These are phyloP conservation scores for Thamnidium elegans DNA, from an alignment of 192 early-diverging fungal genomes.

Conservation along the genomic window DNA sequence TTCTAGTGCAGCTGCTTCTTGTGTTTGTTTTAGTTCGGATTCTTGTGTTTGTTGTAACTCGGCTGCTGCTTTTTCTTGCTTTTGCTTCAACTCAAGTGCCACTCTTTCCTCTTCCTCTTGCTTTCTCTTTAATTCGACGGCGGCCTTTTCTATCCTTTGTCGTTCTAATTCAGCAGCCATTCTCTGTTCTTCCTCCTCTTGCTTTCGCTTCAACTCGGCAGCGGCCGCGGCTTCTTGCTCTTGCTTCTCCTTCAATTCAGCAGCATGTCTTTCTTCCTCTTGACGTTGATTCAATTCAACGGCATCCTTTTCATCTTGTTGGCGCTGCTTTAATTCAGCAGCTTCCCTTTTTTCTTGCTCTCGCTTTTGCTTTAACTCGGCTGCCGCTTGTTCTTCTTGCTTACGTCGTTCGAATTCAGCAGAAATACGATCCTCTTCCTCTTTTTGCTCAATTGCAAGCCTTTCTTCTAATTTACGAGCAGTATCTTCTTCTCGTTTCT, in stretches of 20 bases:
- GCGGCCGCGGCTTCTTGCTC: background rate
- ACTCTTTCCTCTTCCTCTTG: background rate
- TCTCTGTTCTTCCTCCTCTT: background rate
- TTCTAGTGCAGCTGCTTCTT: too few species aligned
- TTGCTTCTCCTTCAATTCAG: background rate
- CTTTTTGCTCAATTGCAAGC: background rate
- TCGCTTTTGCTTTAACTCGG: background rate
- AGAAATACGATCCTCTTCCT: background rate
- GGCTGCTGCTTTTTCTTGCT: background rate
- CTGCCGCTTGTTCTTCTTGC: background rate
- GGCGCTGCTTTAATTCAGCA: background rate
- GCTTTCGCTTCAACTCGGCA: background rate
- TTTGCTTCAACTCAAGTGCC: background rate
- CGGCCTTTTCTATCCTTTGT: slow-evolving; percentile 47
- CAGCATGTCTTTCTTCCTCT: background rate
- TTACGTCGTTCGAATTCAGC: background rate
- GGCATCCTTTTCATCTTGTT: background rate
- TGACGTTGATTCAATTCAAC: background rate
- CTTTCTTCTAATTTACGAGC: background rate
- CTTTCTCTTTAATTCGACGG: slow-evolving; percentile 40
- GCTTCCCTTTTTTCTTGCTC: background rate
- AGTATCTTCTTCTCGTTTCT: background rate
- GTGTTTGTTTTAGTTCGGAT: background rate
- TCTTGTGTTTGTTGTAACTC: background rate
- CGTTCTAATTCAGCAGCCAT: slow-evolving; percentile 25